These are phyloP conservation scores for Neurospora hispaniola DNA, from an alignment of 495 filamentous ascomycete genomes.

Conservation along the genomic window DNA sequence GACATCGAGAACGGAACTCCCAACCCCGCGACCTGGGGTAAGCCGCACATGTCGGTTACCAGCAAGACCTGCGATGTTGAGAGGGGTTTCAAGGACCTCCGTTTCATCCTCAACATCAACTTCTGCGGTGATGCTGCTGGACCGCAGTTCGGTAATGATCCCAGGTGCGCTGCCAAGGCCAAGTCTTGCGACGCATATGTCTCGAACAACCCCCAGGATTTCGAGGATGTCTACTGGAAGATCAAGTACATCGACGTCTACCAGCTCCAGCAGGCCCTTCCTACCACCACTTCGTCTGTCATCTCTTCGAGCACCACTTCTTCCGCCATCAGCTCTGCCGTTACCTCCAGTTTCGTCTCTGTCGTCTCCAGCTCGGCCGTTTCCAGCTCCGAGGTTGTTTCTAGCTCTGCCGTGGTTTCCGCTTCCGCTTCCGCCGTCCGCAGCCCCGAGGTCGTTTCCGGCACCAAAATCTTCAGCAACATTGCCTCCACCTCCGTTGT, in stretches of 20 bases:
- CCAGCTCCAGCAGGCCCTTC: conserved; percentile 13
- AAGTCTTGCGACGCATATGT: conserved; percentile 48
- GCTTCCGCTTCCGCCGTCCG: not conserved
- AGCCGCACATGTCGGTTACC: conserved; percentile 45
- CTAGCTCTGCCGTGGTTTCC: not conserved
- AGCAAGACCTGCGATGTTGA: conserved; percentile 32
- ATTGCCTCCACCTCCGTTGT: not conserved
- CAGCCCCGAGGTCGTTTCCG: not conserved
- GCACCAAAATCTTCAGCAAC: not conserved
- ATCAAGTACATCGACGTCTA: conserved; percentile 45
- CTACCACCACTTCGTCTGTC: not conserved
- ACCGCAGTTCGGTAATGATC: conserved; percentile 15
- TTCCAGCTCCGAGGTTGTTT: not conserved
- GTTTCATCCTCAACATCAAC: conserved; percentile 37
- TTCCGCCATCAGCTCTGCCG: not conserved
- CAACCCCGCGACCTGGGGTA: conserved; percentile 52
- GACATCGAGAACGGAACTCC: conserved; percentile 46
- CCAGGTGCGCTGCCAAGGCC: conserved; percentile 10
- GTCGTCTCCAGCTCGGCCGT: not conserved
- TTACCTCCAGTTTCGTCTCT: not conserved
- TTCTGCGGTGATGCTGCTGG: conserved; percentile 39
- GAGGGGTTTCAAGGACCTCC: conserved; percentile 34
- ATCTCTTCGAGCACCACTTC: conserved; percentile 1
- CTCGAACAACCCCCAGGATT: conserved; percentile 43
- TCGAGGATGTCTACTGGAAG: conserved; percentile 46